Percentiles rank a stretch among this genome's conserved stretches.
These are phyloP conservation scores for Alternaria sp. DNA, from an alignment of 2,329 filamentous ascomycete genomes.

Conservation along the genomic window DNA sequence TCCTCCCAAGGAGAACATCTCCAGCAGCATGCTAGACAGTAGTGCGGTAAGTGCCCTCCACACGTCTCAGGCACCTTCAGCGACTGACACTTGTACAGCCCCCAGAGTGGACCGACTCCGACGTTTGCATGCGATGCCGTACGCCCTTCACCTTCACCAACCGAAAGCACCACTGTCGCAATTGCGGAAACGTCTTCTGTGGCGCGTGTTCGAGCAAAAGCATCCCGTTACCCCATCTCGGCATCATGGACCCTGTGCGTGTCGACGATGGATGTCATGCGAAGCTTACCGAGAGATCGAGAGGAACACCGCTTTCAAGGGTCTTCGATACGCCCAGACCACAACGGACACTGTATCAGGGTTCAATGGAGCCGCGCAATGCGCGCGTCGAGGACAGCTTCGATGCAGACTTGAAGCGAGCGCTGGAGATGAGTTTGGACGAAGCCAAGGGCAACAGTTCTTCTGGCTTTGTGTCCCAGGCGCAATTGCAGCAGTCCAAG, in stretches of 20 bases:
- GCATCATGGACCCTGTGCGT: slow-evolving; percentile 87
- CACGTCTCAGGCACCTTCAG: neutral
- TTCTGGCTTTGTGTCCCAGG: slow-evolving; percentile 74
- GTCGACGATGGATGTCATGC: slow-evolving; percentile 96
- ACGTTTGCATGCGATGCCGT: slow-evolving; percentile 97
- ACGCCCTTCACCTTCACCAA: slow-evolving; percentile 98
- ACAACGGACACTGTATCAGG: slow-evolving; percentile 69
- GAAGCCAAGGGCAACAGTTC: slow-evolving; percentile 80
- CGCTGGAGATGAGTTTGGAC: slow-evolving; percentile 95
- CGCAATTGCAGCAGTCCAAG: slow-evolving; percentile 56
- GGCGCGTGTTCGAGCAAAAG: slow-evolving; percentile 92
- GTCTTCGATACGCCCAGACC: slow-evolving; percentile 59
- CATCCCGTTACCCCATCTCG: slow-evolving; percentile 87
- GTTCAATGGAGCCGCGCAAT: slow-evolving; percentile 87
- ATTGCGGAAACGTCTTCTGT: slow-evolving; percentile 97
- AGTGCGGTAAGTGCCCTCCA: slow-evolving; percentile 74
- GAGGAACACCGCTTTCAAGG: slow-evolving; percentile 52
- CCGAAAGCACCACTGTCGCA: slow-evolving; percentile 96
- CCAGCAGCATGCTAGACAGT: slow-evolving; percentile 98
- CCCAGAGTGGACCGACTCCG: slow-evolving; percentile 96
- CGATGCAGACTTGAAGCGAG: slow-evolving; percentile 92
- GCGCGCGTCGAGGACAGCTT: slow-evolving; percentile 89
- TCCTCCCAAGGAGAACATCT: slow-evolving; percentile 82
- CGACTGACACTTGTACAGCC: slow-evolving; percentile 64
- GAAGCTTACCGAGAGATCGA: slow-evolving; percentile 80